Evolutionary conservation across 2,329 filamentous ascomycete genomes (phyloP).

Genomic region (Xylaria sp.): DNA sequence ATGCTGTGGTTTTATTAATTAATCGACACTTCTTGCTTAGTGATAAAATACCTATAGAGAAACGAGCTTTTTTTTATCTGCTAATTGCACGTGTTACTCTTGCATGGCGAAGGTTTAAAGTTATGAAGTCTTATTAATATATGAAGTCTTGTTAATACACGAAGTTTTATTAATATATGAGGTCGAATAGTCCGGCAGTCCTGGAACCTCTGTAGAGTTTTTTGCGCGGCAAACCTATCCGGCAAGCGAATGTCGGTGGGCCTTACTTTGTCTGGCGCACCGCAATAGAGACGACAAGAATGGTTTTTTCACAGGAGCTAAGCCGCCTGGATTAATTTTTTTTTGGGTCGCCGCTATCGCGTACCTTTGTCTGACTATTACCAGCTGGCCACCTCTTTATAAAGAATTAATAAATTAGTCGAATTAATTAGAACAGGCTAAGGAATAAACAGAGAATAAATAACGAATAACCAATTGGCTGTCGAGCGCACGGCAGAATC

Average conservation of each 20-base stretch:
- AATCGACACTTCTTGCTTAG: slow-evolving; percentile 74
- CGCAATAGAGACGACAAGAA: slow-evolving; percentile 61
- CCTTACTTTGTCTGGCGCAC: slow-evolving; percentile 66
- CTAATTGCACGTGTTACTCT: slow-evolving; percentile 75
- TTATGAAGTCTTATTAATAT: no score
- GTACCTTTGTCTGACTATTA: no score
- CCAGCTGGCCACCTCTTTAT: no score
- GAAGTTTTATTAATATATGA: slow-evolving; percentile 68
- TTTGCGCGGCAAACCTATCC: slow-evolving; percentile 79
- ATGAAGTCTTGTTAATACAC: no score
- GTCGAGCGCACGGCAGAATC: no score
- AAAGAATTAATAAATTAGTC: no score
- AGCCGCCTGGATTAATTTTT: slow-evolving; percentile 48
- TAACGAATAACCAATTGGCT: no score
- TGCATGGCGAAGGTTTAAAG: slow-evolving; percentile 57
- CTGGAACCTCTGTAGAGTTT: slow-evolving; percentile 61
- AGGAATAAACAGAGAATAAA: no score
- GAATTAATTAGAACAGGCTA: no score
- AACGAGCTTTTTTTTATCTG: slow-evolving; percentile 82
- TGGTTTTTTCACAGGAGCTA: slow-evolving; percentile 18
- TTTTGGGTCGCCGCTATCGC: no score
- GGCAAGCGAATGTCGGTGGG: slow-evolving; percentile 69
- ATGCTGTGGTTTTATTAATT: slow-evolving; percentile 81
- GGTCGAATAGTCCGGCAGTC: slow-evolving; percentile 67
- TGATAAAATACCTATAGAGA: slow-evolving; percentile 73